Conservation (phyloP, 352 stramenopile species). For the Phytophthora uliginosa region DNA sequence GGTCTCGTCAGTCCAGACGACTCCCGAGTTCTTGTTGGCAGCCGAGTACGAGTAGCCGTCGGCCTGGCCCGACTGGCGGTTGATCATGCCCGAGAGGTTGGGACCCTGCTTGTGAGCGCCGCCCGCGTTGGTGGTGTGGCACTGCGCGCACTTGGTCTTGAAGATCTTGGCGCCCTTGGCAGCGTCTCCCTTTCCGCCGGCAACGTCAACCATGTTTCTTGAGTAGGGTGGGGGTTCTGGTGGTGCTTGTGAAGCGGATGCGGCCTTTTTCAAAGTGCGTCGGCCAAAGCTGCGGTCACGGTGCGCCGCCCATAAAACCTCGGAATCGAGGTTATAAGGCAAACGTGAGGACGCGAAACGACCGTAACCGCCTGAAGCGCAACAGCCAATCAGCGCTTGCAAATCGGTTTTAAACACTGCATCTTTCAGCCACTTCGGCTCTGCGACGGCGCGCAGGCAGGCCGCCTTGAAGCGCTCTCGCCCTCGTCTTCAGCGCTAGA, state of each 20-base stretch:
- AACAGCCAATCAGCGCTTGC: conserved; percentile 21
- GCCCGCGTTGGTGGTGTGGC: conserved; percentile 92
- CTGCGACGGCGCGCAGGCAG: neutral
- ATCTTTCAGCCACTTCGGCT: neutral
- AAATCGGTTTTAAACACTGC: conserved; percentile 6
- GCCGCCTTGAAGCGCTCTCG: neutral
- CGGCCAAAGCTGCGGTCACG: conserved; percentile 9
- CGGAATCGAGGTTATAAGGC: conserved; percentile 19
- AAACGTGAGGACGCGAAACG: conserved; percentile 41
- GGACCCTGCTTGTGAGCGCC: conserved; percentile 99
- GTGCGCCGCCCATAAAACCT: conserved; percentile 20
- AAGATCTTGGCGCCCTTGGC: conserved; percentile 96
- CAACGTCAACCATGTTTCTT: conserved; percentile 54
- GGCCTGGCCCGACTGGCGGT: conserved; percentile 97
- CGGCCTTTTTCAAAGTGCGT: conserved; percentile 62
- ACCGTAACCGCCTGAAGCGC: conserved; percentile 8
- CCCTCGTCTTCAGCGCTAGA: neutral
- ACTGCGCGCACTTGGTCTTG: conserved; percentile 98
- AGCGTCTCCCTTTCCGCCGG: conserved; percentile 74
- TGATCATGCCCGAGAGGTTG: conserved; percentile 98
- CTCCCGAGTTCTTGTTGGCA: conserved; percentile 99
- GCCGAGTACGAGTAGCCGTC: conserved; percentile 98
- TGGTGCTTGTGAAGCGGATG: conserved; percentile 36
- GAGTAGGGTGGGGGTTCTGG: conserved; percentile 29
- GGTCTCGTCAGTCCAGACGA: conserved; percentile 98